Conservation (phyloP, 1,284 basidiomycete genomes). For the Pseudozyma thailandica region DNA sequence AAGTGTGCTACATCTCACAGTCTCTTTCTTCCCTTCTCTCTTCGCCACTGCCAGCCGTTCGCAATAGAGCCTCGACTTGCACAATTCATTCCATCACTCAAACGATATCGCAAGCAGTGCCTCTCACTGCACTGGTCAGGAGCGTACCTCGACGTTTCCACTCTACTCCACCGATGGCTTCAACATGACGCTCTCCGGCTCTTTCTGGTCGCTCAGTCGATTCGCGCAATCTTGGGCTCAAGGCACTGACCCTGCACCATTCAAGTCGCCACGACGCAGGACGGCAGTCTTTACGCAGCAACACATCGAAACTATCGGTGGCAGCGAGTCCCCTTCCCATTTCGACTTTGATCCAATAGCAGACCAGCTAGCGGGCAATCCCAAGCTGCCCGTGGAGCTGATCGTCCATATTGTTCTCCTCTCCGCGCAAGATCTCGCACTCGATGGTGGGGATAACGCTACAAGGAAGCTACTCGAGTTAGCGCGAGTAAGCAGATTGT, state of each 20-base stretch:
- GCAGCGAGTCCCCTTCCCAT: slow-evolving; percentile 1
- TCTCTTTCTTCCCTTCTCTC: background rate
- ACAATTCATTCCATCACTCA: background rate
- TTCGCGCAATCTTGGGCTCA: slow-evolving; percentile 14
- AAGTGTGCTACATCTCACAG: no score
- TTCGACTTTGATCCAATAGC: background rate
- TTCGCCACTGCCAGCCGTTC: background rate
- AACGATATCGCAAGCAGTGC: background rate
- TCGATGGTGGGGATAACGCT: background rate
- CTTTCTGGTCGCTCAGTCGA: slow-evolving; percentile 31
- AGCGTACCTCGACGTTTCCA: slow-evolving; percentile 15
- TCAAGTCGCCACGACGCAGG: slow-evolving; percentile 11
- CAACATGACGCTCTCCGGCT: slow-evolving; percentile 32
- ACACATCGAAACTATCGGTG: slow-evolving; percentile 47
- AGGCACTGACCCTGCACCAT: background rate
- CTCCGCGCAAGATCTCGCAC: slow-evolving; percentile 10
- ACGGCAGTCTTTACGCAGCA: slow-evolving; percentile 27
- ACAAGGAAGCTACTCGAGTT: slow-evolving; percentile 16
- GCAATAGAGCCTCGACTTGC: background rate
- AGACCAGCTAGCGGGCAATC: background rate
- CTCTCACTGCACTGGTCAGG: background rate
- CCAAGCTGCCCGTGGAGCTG: slow-evolving; percentile 33
- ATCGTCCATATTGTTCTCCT: slow-evolving; percentile 28
- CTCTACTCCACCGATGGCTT: slow-evolving; percentile 5
- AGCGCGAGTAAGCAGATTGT: slow-evolving; percentile 19